Conservation (phyloP, 2,329 filamentous ascomycete genomes). For the Pyricularia grisea region DNA sequence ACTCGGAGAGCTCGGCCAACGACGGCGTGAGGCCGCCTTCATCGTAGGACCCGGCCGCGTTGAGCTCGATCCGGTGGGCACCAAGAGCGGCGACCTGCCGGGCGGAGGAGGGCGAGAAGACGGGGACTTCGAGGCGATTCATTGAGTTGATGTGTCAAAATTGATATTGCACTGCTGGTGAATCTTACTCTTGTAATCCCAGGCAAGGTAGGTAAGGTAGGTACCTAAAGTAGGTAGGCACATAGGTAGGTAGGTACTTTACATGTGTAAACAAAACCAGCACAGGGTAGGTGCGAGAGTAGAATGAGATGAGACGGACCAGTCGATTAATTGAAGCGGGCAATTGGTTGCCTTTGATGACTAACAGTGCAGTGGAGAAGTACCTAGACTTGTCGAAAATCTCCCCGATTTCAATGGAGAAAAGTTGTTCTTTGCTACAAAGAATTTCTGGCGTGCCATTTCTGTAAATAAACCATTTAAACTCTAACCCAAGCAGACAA, state of each 20-base stretch:
- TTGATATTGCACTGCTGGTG: neutral
- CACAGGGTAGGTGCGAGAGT: too few relatives aligned
- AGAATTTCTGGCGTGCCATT: neutral
- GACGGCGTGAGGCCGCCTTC: constrained; percentile 42
- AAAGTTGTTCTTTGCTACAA: neutral
- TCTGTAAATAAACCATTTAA: neutral
- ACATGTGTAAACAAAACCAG: too few relatives aligned
- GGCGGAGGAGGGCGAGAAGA: constrained; percentile 37
- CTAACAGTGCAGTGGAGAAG: too few relatives aligned
- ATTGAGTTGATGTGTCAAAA: neutral
- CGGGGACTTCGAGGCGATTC: constrained; percentile 36
- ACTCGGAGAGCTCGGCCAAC: constrained; percentile 24
- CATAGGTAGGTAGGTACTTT: too few relatives aligned
- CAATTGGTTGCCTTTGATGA: too few relatives aligned
- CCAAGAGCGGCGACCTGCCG: constrained; percentile 29
- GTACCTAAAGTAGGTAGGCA: too few relatives aligned
- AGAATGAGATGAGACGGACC: too few relatives aligned
- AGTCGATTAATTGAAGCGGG: too few relatives aligned
- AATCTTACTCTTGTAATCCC: neutral
- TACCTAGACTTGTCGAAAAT: too few relatives aligned
- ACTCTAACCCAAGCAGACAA: neutral
- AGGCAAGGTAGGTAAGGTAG: neutral
- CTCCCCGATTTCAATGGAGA: too few relatives aligned
- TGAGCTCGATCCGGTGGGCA: constrained; percentile 43
- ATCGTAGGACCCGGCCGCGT: constrained; percentile 38